A percentile compares a stretch with the other conserved stretches of the same genome.
phyloP scores from a whole-genome alignment of 176 grass and related monocot genomes.

The Eragrostis curvula region DNA sequence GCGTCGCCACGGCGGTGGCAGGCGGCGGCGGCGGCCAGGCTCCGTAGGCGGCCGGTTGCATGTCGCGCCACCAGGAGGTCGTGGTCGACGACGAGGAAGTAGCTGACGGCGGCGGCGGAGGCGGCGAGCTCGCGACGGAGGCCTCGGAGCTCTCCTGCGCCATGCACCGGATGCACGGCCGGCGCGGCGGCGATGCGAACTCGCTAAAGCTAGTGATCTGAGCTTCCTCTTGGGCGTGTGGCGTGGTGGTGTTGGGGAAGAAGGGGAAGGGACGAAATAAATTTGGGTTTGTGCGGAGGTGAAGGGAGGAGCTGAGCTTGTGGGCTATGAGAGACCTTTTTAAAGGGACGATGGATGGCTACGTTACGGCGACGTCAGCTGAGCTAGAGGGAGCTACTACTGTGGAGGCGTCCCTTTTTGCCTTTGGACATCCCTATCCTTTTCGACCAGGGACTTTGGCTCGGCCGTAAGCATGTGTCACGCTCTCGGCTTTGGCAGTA shows the following conservation, averaged over 20 bases:
- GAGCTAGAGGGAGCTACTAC: neutral
- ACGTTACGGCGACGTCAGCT: conserved; percentile 38
- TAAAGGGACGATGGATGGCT: conserved; percentile 45
- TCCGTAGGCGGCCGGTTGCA: conserved; percentile 34
- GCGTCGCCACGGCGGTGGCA: neutral
- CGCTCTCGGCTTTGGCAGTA: neutral
- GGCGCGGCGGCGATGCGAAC: neutral
- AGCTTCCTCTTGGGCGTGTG: neutral
- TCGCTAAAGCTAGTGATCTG: neutral
- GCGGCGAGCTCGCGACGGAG: conserved; percentile 74
- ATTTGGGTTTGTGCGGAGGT: conserved; percentile 21
- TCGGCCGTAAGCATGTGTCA: conserved; percentile 1
- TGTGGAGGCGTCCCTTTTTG: conserved; percentile 8
- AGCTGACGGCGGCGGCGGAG: conserved; percentile 22
- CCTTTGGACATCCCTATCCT: conserved; percentile 38
- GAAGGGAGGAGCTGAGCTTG: conserved; percentile 20
- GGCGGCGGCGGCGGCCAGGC: conserved; percentile 32
- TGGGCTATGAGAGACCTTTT: conserved; percentile 39
- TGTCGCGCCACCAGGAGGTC: conserved; percentile 68
- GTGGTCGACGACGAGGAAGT: conserved; percentile 12
- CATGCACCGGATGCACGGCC: conserved; percentile 59
- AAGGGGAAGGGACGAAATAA: neutral
- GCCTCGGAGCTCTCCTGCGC: conserved; percentile 80
- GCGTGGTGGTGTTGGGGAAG: neutral
- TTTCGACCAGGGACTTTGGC: conserved; percentile 11